Conservation (phyloP, 345 rosid genomes). For the Syzygium grande region DNA sequence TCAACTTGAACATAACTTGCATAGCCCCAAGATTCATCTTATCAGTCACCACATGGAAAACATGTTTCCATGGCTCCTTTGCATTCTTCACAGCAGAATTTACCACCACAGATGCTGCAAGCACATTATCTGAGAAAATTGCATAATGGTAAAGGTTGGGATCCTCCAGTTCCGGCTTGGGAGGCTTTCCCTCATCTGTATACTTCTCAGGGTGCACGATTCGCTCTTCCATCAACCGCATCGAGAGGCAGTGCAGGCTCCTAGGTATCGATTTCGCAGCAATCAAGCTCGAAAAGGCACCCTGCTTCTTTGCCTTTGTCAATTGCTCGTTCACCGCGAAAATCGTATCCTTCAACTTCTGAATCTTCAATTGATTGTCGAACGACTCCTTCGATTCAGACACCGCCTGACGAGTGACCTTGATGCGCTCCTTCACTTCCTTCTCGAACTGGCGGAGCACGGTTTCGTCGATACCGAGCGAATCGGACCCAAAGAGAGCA, state of each 20-base stretch:
- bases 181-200: constrained; percentile 61
- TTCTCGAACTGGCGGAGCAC: constrained; percentile 73
- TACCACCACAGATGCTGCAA: constrained; percentile 94
- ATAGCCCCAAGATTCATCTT: constrained; percentile 98
- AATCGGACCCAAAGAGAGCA: constrained; percentile 56
- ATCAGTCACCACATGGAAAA: constrained; percentile 94
- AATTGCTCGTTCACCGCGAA: constrained; percentile 86
- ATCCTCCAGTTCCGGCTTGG: constrained; percentile 62
- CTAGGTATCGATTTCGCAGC: constrained; percentile 96
- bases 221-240: constrained; percentile 97
- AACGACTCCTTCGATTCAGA: constrained; percentile 91
- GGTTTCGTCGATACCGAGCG: constrained; percentile 54
- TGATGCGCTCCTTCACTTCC: constrained; percentile 94
- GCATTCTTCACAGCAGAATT: constrained; percentile 96
- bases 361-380: constrained; percentile 92
- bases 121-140: constrained; percentile 83
- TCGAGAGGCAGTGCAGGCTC: constrained; percentile 86
- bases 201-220: constrained; percentile 83
- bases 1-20: constrained; percentile 97
- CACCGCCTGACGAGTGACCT: constrained; percentile 77
- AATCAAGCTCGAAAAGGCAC: constrained; percentile 89
- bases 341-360: constrained; percentile 85
- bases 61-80: constrained; percentile 87
- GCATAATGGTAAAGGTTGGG: constrained; percentile 88
- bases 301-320: constrained; percentile 89